Percentiles rank a stretch among this genome's conserved stretches.
These are phyloP conservation scores for Adansonia digitata DNA, from an alignment of 345 rosid genomes.

Conservation along the genomic window DNA sequence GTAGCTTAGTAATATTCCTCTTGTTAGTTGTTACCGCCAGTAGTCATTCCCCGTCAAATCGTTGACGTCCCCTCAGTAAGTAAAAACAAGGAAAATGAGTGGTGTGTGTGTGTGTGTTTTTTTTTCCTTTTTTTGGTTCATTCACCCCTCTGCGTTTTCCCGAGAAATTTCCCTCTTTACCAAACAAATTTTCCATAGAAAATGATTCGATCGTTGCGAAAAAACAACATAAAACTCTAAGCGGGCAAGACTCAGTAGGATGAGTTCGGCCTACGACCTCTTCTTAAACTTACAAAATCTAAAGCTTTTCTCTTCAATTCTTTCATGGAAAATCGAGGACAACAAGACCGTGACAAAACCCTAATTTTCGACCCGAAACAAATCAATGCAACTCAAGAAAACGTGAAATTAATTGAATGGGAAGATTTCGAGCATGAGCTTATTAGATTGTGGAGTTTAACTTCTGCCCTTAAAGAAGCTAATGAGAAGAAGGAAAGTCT, in stretches of 20 bases:
- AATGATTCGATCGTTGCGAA: slow-evolving; percentile 20
- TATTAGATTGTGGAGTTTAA: slow-evolving; percentile 77
- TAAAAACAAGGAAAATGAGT: too few species aligned
- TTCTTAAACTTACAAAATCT: slow-evolving; percentile 21
- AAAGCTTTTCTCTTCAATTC: slow-evolving; percentile 24
- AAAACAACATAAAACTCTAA: background rate
- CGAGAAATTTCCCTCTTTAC: background rate
- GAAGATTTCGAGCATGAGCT: slow-evolving; percentile 90
- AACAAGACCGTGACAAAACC: background rate
- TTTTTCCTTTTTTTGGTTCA: too few species aligned
- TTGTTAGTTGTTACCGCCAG: too few species aligned
- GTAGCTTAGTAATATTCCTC: too few species aligned
- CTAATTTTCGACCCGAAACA: slow-evolving; percentile 1
- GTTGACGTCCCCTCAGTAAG: too few species aligned
- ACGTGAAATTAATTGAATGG: slow-evolving; percentile 63
- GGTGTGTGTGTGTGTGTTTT: too few species aligned
- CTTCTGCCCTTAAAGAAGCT: slow-evolving; percentile 67
- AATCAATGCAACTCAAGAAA: slow-evolving; percentile 3
- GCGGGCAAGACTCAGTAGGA: slow-evolving; percentile 24
- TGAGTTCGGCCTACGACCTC: slow-evolving; percentile 38
- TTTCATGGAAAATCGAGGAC: slow-evolving; percentile 43
- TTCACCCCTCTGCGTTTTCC: background rate
- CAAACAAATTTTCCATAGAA: slow-evolving; percentile 8
- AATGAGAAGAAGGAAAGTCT: slow-evolving; percentile 54
- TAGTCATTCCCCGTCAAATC: too few species aligned